phyloP scores from a whole-genome alignment of 2,329 filamentous ascomycete species.

The Aspergillus transmontanensis region DNA sequence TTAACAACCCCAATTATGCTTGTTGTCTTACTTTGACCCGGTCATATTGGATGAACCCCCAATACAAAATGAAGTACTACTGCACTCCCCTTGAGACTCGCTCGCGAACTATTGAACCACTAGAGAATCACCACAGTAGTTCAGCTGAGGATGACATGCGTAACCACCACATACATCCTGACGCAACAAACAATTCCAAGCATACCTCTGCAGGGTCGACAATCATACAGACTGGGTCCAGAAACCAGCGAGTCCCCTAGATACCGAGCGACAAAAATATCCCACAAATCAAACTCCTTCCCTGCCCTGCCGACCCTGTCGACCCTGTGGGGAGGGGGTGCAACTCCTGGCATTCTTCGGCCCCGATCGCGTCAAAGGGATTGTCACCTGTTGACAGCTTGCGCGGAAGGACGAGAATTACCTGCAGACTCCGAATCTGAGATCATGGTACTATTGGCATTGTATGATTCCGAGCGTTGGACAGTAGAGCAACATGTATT shows the following conservation, averaged over 20 bases:
- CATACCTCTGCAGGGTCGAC: not conserved
- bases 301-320: not conserved
- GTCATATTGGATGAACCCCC: not conserved
- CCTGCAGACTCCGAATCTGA: not conserved
- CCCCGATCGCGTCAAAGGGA: not conserved
- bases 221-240: not conserved
- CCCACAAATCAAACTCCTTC: not conserved
- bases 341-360: not conserved
- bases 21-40: not conserved
- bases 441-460: not conserved
- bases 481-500: too few species aligned
- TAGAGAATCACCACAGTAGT: not conserved
- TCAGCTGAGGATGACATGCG: not conserved
- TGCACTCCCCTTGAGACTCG: not conserved
- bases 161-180: not conserved
- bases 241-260: not conserved
- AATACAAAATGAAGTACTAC: not conserved
- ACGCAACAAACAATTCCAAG: not conserved
- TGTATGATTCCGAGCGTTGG: too few species aligned
- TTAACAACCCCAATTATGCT: not conserved
- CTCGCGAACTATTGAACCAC: not conserved
- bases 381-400: not conserved
- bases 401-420: not conserved
- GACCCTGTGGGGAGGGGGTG: too few species aligned
- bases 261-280: not conserved